Conservation (phyloP, 805 yeast species). For the Grigorovia transvaalensis region DNA sequence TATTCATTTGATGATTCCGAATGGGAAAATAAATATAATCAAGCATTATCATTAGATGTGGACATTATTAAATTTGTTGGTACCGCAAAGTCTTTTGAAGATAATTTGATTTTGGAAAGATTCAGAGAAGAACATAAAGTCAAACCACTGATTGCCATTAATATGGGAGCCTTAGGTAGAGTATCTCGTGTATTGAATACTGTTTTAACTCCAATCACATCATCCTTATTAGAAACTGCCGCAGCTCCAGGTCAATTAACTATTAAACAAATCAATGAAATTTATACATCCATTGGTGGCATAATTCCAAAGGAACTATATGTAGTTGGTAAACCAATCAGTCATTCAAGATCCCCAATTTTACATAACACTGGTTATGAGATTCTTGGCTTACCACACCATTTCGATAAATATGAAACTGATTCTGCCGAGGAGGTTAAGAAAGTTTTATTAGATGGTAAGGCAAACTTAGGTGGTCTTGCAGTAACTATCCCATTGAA, state of each 20-base stretch:
- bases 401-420: slow-evolving; percentile 59
- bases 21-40: slow-evolving; percentile 65
- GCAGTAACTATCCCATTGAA: slow-evolving; percentile 93
- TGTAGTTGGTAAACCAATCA: slow-evolving; percentile 72
- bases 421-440: slow-evolving; percentile 48
- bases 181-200: slow-evolving; percentile 69
- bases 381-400: slow-evolving; percentile 67
- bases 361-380: slow-evolving; percentile 75
- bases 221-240: slow-evolving; percentile 50
- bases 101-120: slow-evolving; percentile 59
- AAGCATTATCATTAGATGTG: slow-evolving; percentile 52
- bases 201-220: slow-evolving; percentile 77
- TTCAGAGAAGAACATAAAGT: slow-evolving; percentile 49
- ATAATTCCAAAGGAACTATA: slow-evolving; percentile 46
- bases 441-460: slow-evolving; percentile 36
- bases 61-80: slow-evolving; percentile 83
- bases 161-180: slow-evolving; percentile 69
- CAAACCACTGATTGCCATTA: slow-evolving; percentile 70
- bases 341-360: slow-evolving; percentile 82
- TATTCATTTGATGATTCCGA: slow-evolving; percentile 57
- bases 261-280: slow-evolving; percentile 50
- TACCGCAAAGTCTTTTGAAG: slow-evolving; percentile 49
- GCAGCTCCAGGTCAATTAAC: slow-evolving; percentile 77
- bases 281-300: slow-evolving; percentile 53
- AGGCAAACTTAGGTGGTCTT: slow-evolving; percentile 71